phyloP scores from a whole-genome alignment of 1,284 basidiomycete genomes.

The Cystobasidiaceae sp. region DNA sequence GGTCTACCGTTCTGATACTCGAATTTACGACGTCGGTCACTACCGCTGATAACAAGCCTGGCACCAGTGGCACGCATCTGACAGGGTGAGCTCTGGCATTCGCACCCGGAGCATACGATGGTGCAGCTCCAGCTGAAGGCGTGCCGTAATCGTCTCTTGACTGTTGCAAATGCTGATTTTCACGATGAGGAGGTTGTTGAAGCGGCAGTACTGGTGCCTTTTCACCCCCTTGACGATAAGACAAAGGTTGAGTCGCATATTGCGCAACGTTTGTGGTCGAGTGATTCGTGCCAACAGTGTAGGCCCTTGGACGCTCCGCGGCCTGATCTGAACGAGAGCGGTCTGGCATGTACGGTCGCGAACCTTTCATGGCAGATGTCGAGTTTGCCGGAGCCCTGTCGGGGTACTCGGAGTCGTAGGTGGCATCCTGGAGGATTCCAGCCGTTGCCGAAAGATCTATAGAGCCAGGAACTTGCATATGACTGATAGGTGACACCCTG shows the following conservation, averaged over 20 bases:
- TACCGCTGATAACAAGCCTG: conserved; percentile 32
- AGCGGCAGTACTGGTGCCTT: not conserved
- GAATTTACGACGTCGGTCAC: conserved; percentile 32
- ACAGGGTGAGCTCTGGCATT: not conserved
- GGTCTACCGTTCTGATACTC: conserved; percentile 69
- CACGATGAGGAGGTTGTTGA: conserved; percentile 20
- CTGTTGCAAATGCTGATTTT: too few species aligned
- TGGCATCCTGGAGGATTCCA: too few species aligned
- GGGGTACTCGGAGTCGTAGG: too few species aligned
- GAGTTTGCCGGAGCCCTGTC: too few species aligned
- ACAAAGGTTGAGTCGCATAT: conserved; percentile 13
- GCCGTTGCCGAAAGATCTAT: too few species aligned
- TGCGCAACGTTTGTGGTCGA: not conserved
- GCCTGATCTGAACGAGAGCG: too few species aligned
- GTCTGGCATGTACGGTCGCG: too few species aligned
- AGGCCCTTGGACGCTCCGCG: not conserved
- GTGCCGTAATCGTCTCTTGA: conserved; percentile 7
- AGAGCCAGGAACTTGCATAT: too few species aligned
- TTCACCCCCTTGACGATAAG: conserved; percentile 13
- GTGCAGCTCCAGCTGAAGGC: conserved; percentile 15
- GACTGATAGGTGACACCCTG: too few species aligned
- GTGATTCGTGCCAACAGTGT: not conserved
- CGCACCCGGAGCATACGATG: not conserved
- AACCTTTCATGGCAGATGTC: too few species aligned
- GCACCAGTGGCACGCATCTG: conserved; percentile 29